These are phyloP conservation scores for Saprolegnia diclina DNA, from an alignment of 352 stramenopile genomes.

Conservation along the genomic window DNA sequence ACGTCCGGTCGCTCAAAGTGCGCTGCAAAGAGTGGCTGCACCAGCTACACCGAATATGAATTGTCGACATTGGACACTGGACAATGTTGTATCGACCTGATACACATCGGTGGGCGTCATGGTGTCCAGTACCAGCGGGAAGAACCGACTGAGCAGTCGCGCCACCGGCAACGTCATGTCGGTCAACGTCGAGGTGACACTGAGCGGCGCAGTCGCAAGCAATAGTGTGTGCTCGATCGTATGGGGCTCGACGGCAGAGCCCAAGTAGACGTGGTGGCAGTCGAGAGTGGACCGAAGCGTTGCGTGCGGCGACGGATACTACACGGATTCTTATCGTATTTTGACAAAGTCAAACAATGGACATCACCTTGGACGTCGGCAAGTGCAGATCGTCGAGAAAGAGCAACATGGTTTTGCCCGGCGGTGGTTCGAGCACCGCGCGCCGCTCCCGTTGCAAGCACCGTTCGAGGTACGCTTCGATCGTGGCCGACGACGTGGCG, in stretches of 20 bases:
- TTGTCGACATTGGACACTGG: neutral
- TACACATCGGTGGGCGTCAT: constrained; percentile 8
- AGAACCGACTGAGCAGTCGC: constrained; percentile 10
- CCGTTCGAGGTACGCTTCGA: constrained; percentile 41
- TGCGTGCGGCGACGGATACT: constrained; percentile 28
- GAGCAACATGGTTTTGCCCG: constrained; percentile 45
- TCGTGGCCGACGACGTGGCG: constrained; percentile 22
- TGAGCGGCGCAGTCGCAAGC: constrained; percentile 6
- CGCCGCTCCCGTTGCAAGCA: constrained; percentile 54
- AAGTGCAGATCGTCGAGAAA: constrained; percentile 56
- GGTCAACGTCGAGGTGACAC: neutral
- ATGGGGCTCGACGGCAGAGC: neutral
- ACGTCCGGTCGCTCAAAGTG: constrained; percentile 24
- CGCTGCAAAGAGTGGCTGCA: neutral
- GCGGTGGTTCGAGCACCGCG: constrained; percentile 43
- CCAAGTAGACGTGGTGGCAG: neutral
- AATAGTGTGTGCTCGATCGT: constrained; percentile 11
- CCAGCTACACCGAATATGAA: neutral
- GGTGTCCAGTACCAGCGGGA: constrained; percentile 1
- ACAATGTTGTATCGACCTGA: neutral
- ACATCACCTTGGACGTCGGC: constrained; percentile 26
- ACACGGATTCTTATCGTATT: constrained; percentile 16
- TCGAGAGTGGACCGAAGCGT: neutral
- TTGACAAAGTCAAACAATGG: constrained; percentile 32
- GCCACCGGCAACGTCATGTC: neutral